phyloP scores from a whole-genome alignment of 768 basidiomycete species.

The Tricholoma hemisulphureum region DNA sequence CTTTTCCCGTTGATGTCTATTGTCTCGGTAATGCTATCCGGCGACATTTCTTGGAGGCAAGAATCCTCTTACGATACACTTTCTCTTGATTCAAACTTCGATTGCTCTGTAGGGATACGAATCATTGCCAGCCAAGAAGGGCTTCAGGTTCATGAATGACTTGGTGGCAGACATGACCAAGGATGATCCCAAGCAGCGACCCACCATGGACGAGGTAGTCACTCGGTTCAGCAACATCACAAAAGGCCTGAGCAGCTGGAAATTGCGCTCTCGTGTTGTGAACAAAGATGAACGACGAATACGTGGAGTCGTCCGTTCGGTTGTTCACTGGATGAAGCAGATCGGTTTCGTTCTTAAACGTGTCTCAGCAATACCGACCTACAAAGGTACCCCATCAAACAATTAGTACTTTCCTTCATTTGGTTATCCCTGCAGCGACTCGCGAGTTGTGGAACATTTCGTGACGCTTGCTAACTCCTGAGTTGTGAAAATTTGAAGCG shows the following conservation, averaged over 20 bases:
- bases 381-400: not conserved
- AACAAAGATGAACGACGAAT: not conserved
- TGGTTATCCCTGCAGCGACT: not conserved
- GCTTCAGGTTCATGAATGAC: conserved; percentile 20
- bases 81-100: not conserved
- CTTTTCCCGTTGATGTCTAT: conserved; percentile 37
- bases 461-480: no score
- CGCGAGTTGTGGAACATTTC: no score
- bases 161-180: conserved; percentile 19
- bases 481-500: no score
- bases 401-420: not conserved
- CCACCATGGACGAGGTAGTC: conserved; percentile 31
- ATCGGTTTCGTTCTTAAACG: not conserved
- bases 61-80: not conserved
- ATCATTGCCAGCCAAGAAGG: not conserved
- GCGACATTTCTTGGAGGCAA: conserved; percentile 14
- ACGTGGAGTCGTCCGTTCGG: not conserved
- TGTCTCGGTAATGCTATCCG: conserved; percentile 34
- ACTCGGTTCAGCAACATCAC: conserved; percentile 21
- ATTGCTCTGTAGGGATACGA: conserved; percentile 4
- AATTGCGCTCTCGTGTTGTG: conserved; percentile 29
- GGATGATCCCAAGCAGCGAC: conserved; percentile 30
- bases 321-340: not conserved
- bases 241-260: conserved; percentile 17
- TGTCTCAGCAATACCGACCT: not conserved